These are phyloP conservation scores for Cymodocea nodosa DNA, from an alignment of 116 monocot genomes.

Conservation along the genomic window DNA sequence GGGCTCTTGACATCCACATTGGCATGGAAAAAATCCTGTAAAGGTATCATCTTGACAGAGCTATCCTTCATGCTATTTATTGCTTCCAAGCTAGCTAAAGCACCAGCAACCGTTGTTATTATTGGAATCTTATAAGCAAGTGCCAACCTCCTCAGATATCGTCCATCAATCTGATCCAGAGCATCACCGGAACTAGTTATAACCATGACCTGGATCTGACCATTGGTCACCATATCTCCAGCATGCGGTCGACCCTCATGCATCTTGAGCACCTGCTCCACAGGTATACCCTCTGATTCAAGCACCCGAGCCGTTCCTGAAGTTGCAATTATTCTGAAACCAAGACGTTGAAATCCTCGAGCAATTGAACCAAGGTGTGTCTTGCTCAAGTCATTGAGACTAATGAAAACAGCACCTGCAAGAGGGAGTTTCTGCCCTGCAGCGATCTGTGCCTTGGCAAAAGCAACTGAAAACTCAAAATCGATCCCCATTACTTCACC, in stretches of 20 bases:
- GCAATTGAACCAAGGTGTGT: constrained; percentile 60
- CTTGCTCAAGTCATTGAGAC: constrained; percentile 89
- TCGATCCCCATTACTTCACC: constrained; percentile 99
- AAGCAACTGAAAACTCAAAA: constrained; percentile 66
- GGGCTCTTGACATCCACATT: constrained; percentile 19
- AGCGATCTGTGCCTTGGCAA: constrained; percentile 98
- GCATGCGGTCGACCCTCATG: constrained; percentile 93
- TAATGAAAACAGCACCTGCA: constrained; percentile 64
- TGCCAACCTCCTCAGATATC: constrained; percentile 61
- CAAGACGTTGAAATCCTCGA: constrained; percentile 55
- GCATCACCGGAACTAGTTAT: constrained; percentile 88
- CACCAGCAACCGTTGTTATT: constrained; percentile 89
- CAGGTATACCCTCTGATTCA: constrained; percentile 57
- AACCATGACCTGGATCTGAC: constrained; percentile 89
- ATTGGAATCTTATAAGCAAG: constrained; percentile 81
- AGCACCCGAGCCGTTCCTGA: constrained; percentile 82
- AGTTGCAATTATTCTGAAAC: constrained; percentile 70
- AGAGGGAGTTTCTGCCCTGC: constrained; percentile 85
- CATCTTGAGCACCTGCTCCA: constrained; percentile 85
- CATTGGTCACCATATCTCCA: constrained; percentile 88
- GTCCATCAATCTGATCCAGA: constrained; percentile 76
- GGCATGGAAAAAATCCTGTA: constrained; percentile 80
- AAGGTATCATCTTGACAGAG: constrained; percentile 61
- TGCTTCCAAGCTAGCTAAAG: constrained; percentile 70
- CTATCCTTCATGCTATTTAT: constrained; percentile 65